phyloP scores from a whole-genome alignment of 2,329 filamentous ascomycete genomes.

The Ophiocordyceps camponoti-rufipedis region DNA sequence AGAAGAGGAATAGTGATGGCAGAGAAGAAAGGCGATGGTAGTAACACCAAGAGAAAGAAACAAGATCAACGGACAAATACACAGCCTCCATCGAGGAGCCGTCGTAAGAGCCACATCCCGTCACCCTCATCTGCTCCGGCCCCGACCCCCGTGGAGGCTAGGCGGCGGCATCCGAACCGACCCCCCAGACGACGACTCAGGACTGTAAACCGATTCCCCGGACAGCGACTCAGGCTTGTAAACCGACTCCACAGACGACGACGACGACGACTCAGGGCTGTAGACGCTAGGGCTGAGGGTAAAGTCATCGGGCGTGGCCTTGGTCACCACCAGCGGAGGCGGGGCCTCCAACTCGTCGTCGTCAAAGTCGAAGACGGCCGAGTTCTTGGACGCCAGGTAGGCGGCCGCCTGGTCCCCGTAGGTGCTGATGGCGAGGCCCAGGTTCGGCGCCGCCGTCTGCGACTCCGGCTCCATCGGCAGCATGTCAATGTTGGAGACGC shows the following conservation, averaged over 20 bases:
- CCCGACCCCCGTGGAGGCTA: slow-evolving; percentile 1
- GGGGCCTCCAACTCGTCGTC: slow-evolving; percentile 1
- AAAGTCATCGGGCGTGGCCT: slow-evolving; percentile 7
- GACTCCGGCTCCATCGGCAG: slow-evolving; percentile 14
- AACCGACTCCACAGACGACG: slow-evolving; percentile 10
- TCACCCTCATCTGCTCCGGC: background rate
- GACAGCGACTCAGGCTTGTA: slow-evolving; percentile 21
- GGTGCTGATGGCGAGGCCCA: slow-evolving; percentile 1
- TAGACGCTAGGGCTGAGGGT: slow-evolving; percentile 36
- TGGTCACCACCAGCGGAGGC: background rate
- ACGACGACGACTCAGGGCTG: slow-evolving; percentile 12
- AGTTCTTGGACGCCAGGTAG: background rate
- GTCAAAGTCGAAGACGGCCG: background rate
- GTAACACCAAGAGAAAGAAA: too few relatives aligned
- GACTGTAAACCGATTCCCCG: too few relatives aligned
- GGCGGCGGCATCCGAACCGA: background rate
- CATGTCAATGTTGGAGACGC: slow-evolving; percentile 41
- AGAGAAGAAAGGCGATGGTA: too few relatives aligned
- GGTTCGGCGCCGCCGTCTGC: background rate
- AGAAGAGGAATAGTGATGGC: too few relatives aligned
- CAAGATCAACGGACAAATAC: too few relatives aligned
- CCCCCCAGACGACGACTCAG: background rate
- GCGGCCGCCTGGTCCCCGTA: background rate
- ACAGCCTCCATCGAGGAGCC: too few relatives aligned
- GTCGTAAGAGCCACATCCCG: too few relatives aligned